Evolutionary conservation across 176 grass and related monocot genomes (phyloP), one percentile per base, ranked within the genome.

Genomic region (Typha latifolia): DNA sequence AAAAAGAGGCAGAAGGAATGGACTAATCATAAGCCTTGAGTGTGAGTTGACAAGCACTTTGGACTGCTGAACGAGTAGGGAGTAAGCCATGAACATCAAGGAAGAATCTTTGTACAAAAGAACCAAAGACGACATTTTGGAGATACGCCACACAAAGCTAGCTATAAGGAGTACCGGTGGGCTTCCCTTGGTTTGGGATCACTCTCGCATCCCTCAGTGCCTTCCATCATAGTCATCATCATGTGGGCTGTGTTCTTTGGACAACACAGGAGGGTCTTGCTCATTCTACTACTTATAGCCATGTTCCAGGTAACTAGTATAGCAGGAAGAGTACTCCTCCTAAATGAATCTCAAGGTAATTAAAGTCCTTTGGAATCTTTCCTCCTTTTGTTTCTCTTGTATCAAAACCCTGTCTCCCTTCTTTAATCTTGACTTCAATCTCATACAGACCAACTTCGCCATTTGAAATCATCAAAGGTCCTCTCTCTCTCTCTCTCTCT

Each of bases 1-100:
- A 29, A 47, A 29, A 47, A 20, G n/a, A 67, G 50, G 12, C 49
- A 19, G 51, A 23, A 57, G 63, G 65, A 48, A 61, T 67, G 23
- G 73, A 67, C 73, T 49, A 29, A 76, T 67, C 73, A 67, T 76
- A 59, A n/a, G 49, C 16, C 14, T 48, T 66, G 34, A 50, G 21
- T 4, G 19, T 31, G 32, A 73, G 55, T 34, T 73, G 70, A 62
- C n/a, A 48, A 34, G 62, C 13, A 74, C 53, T 59, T 37, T 12
- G 18, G 8, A 59, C 53, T 59, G 16, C 53, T 59, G 47, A 32
- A 15, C 51, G 50, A 32, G 3, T 57, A 48, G 73, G 12, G 7
- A 27, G 12, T 12, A 15, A 29, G 12, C 19, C 12, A n/a, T 14
- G 51, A 10, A 5, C 24, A 13, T 32, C n/a, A 37, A n/a, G 8